Percentiles rank a stretch among this genome's conserved stretches.
Conservation (phyloP, 2,329 filamentous ascomycete genomes). For the Fusarium graminum region DNA sequence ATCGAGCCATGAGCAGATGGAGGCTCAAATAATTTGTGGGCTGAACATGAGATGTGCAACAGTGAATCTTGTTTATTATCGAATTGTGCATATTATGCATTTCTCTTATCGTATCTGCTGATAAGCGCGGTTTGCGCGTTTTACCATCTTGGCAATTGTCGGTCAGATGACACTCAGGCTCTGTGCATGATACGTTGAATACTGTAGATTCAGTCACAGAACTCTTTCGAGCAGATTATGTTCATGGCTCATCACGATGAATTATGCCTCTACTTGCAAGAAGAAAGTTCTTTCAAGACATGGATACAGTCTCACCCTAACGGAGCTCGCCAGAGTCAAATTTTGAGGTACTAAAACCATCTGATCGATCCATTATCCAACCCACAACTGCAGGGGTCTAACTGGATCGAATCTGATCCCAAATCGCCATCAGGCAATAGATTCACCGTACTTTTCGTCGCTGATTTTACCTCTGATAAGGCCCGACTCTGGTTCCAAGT, state of each 20-base stretch:
- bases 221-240: neutral
- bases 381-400: conserved; percentile 11
- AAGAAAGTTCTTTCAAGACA: neutral
- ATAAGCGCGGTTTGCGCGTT: conserved; percentile 10
- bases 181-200: neutral
- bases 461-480: conserved; percentile 1
- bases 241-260: neutral
- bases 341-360: conserved; percentile 23
- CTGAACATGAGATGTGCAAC: conserved; percentile 12
- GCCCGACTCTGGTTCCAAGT: conserved; percentile 17
- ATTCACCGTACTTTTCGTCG: conserved; percentile 14
- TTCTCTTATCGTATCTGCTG: neutral
- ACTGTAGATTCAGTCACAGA: neutral
- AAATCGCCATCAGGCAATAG: conserved; percentile 28
- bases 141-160: neutral
- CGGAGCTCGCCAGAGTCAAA: conserved; percentile 17
- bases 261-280: fast-evolving
- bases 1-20: conserved; percentile 24
- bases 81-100: neutral
- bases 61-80: conserved; percentile 7
- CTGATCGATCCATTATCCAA: conserved; percentile 11
- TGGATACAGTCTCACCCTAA: neutral
- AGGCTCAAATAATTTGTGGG: conserved; percentile 11
- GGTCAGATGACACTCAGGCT: neutral
- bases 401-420: conserved; percentile 25